Conservation (phyloP, 2,329 filamentous ascomycete species). For the Aspergillus proliferans region DNA sequence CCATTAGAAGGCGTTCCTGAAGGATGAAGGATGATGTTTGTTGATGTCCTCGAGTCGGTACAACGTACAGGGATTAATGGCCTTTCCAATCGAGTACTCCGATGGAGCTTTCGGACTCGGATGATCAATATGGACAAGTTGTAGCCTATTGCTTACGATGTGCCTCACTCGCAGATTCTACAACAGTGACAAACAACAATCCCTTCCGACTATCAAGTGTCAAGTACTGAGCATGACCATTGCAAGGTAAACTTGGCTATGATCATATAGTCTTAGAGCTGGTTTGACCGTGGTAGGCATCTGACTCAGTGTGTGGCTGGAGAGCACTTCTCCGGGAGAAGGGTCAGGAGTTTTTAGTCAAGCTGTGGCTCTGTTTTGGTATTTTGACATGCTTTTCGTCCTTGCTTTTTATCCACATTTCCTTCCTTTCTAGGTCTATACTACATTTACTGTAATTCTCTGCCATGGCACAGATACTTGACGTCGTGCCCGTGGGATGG, state of each 20-base stretch:
- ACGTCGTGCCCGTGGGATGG: slow-evolving; percentile 29
- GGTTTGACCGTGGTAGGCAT: background rate
- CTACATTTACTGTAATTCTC: background rate
- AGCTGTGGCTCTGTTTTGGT: background rate
- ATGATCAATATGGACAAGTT: too few relatives aligned
- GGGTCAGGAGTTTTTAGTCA: background rate
- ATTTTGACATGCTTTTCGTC: background rate
- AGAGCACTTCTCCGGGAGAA: too few relatives aligned
- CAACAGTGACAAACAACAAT: too few relatives aligned
- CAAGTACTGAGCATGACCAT: background rate
- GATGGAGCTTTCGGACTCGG: too few relatives aligned
- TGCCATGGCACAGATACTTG: slow-evolving; percentile 24
- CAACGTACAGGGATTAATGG: background rate
- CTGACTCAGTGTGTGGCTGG: too few relatives aligned
- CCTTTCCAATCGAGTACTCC: background rate
- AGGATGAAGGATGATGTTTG: background rate
- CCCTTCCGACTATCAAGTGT: background rate
- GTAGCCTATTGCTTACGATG: background rate
- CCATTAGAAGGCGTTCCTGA: background rate
- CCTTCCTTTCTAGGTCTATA: background rate
- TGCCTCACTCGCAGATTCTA: too few relatives aligned
- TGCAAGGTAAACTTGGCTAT: background rate
- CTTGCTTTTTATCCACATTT: background rate
- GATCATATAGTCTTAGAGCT: background rate
- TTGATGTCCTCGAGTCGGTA: background rate